These are phyloP conservation scores for Breviolum minutum DNA, from an alignment of 73 alveolate species.

Conservation along the genomic window DNA sequence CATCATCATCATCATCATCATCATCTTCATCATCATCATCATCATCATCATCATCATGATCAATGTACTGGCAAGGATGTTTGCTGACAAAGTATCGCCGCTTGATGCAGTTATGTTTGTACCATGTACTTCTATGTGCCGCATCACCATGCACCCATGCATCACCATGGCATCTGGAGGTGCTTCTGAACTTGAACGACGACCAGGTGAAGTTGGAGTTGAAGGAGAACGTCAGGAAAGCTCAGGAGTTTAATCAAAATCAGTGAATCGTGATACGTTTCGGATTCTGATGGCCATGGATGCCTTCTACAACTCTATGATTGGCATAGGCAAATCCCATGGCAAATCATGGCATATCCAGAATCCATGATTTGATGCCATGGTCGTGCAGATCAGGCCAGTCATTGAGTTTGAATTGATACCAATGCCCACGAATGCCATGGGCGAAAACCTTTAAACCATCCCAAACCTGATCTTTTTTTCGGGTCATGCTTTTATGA, in stretches of 20 bases:
- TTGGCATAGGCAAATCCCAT: background rate
- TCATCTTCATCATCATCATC: too few species aligned
- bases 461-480: too few species aligned
- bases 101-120: background rate
- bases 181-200: conserved; percentile 61
- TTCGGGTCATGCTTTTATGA: too few species aligned
- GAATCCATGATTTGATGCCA: background rate
- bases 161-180: background rate
- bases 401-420: too few species aligned
- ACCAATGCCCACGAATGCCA: too few species aligned
- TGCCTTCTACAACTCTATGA: too few species aligned
- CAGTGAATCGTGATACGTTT: too few species aligned
- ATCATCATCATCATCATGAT: too few species aligned
- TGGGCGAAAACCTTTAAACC: too few species aligned
- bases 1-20: too few species aligned
- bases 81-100: background rate
- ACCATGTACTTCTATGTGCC: background rate
- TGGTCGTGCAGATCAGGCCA: background rate
- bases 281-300: background rate
- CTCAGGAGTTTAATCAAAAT: background rate
- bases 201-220: conserved; percentile 86
- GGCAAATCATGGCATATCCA: background rate
- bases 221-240: conserved; percentile 34
- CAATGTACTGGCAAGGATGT: background rate
- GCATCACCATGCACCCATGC: background rate